phyloP scores from a whole-genome alignment of 352 stramenopile species.

The Pythium apleroticum region DNA sequence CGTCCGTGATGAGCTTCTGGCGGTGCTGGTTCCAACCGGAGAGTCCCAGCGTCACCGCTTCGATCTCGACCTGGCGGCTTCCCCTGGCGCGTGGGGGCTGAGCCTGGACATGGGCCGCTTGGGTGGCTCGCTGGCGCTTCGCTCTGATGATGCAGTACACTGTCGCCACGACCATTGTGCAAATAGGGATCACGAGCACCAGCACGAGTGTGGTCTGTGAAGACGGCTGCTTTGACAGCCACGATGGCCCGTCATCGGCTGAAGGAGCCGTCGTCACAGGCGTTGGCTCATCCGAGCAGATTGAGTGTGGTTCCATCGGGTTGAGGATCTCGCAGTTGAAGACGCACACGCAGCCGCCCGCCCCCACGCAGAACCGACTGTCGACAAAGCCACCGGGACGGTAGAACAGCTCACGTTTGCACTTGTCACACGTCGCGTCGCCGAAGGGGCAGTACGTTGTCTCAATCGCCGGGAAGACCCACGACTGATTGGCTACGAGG shows the following conservation, averaged over 20 bases:
- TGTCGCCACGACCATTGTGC: not conserved
- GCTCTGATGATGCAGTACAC: not conserved
- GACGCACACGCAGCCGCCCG: conserved; percentile 13
- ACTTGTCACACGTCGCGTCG: conserved; percentile 7
- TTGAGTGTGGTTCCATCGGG: not conserved
- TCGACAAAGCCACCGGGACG: not conserved
- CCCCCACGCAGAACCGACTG: conserved; percentile 18
- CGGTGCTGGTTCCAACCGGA: not conserved
- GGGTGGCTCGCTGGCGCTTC: not conserved
- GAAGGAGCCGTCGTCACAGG: not conserved
- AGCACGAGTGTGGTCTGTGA: not conserved
- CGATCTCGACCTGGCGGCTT: not conserved
- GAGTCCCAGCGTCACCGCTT: not conserved
- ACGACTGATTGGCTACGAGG: not conserved
- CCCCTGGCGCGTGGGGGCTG: not conserved
- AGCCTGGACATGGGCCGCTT: not conserved
- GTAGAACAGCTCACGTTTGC: conserved; percentile 1
- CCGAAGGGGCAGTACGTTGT: conserved; percentile 11
- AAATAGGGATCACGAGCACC: not conserved
- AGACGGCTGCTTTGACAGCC: no score
- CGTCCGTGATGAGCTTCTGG: not conserved
- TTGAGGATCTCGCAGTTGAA: conserved; percentile 6
- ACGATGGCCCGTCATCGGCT: no score
- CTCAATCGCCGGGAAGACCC: conserved; percentile 9
- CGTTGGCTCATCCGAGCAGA: not conserved